These are phyloP conservation scores for Yamadazyma siamensis DNA, from an alignment of 1,139 yeast species.

Conservation along the genomic window DNA sequence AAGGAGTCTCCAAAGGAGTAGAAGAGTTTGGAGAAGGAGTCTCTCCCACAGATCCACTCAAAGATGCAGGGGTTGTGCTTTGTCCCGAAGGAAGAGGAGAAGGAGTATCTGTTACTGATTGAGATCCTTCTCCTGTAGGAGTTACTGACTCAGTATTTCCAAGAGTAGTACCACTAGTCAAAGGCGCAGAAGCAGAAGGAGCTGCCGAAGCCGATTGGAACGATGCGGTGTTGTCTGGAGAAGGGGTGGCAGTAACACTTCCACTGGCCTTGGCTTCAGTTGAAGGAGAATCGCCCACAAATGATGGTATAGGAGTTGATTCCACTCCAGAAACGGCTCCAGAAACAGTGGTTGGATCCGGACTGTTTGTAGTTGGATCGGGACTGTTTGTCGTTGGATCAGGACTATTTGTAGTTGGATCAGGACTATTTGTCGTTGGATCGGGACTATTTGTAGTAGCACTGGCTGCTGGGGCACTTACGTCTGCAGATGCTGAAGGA, in stretches of 20 bases:
- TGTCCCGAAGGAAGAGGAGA: constrained; percentile 1
- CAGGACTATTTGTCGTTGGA: constrained; percentile 1
- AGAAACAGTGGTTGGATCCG: too few relatives aligned
- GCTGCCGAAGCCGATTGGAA: constrained; percentile 1
- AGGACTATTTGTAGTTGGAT: neutral
- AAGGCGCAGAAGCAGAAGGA: neutral
- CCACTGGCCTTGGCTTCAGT: neutral
- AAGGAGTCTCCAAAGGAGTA: constrained; percentile 2
- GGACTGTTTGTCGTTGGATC: neutral
- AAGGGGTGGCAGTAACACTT: neutral
- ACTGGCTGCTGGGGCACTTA: neutral
- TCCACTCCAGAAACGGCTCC: too few relatives aligned
- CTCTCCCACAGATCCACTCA: too few relatives aligned
- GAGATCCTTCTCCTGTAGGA: neutral
- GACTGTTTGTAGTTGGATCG: constrained; percentile 1
- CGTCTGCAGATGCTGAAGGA: too few relatives aligned
- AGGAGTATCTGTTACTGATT: neutral
- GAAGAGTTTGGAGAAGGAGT: neutral
- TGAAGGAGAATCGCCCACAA: neutral
- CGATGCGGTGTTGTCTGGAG: neutral
- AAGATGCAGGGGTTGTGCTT: too few relatives aligned
- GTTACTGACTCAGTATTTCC: neutral
- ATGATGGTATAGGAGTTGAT: neutral
- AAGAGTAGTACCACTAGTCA: neutral
- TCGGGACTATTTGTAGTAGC: neutral